Base-by-base conservation (phyloP, 2,329 filamentous ascomycete genomes). In the Apiospora pterosperma region DNA sequence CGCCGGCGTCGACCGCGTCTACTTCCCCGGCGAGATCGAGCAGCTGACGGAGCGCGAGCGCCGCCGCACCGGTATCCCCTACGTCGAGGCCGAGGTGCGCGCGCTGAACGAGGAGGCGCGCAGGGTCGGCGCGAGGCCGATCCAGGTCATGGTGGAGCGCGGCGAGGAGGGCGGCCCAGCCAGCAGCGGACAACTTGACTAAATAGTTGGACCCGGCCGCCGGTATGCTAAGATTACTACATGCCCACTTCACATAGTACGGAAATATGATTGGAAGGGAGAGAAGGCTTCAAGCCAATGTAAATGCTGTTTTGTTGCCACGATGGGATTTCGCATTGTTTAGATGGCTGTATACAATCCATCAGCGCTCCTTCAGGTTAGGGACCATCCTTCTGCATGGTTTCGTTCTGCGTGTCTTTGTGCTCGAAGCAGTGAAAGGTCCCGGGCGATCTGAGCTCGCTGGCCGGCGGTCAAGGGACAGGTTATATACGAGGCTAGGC, bases 11-110 rank as follows among this genome's bases (percentile, higher is more conserved):
- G 85, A 88, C 0, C 78, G 85, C 34, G 85, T 88, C 16, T 88
- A 86, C 67, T 88, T 88, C 61, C 85, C 86, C 0, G 86, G 86
- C 0, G 88, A 91, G 75, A 82, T 86, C 61, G 88, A 90, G 74
- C 84, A 87, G 72, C 62, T 85, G 59, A 78, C 78, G 5, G 81
- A 87, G 69, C 77, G 79, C 39, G 79, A 83, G 71, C 82, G 85
- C 59, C 78, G 81, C 63, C 79, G 78, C 74, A 81, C 73, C 0
- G 88, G 88, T 0, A 90, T 90, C 63, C 86, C 88, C 0, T 81
- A 88, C 66, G 84, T 84, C 8, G 79, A 82, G 67, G 83, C 81
- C 0, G 85, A 88, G 74, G 78, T 88, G 65, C 82, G 85, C 63
- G 81, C 81, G 0, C 69, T 88, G 62, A 87, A 88, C 67, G 76